Base-by-base conservation (phyloP, 2,329 filamentous ascomycete species). In the Fusarium liriodendri region DNA sequence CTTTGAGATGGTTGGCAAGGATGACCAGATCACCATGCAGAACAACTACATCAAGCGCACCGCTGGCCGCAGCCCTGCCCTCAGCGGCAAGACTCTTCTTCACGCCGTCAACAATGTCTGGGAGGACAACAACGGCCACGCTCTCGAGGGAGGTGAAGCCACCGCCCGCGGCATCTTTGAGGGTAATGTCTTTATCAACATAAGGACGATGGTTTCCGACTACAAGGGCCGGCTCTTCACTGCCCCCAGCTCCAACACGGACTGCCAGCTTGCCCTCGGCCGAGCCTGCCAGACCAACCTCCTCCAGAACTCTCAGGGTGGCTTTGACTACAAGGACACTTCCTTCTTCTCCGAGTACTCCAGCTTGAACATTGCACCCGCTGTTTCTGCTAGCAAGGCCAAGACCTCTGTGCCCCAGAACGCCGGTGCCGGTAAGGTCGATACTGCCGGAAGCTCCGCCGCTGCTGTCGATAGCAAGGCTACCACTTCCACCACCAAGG, bases 21-120 rank as follows among this genome's bases (percentile, higher is more conserved):
- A 40, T 10, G 62, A 76, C 64, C 42, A 70, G 61, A 83, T 90
- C 75, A 91, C 89, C 60, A 77, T 91, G 76, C 87, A 89, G 82
- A 84, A 84, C 72, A 91, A 91, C 84, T 90, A 90, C 82, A 84
- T 91, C 77, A 87, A 89, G 84, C 83, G 88, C 80, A 88, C 86
- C 57, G 85, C 84, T 16, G 89, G 89, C 60, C 88, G 89, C 58
- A 82, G 83, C 8, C 89, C 89, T 69, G 89, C 90, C 82, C 82
- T 90, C 22, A 85, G 83, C 32, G 87, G 87, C 79, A 88, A 87
- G 50, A 84, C 89, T 35, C 82, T 84, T 7, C 79, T 91, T 42
- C 89, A 91, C 80, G 87, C 87, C 33, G 87, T 89, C 78, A 90
- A 90, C 86, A 90, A 90, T 84, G 89, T 89, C 85, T 90, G 84